These are phyloP conservation scores for Lizonia empirigonia DNA, from an alignment of 2,329 filamentous ascomycete genomes.

Conservation along the genomic window DNA sequence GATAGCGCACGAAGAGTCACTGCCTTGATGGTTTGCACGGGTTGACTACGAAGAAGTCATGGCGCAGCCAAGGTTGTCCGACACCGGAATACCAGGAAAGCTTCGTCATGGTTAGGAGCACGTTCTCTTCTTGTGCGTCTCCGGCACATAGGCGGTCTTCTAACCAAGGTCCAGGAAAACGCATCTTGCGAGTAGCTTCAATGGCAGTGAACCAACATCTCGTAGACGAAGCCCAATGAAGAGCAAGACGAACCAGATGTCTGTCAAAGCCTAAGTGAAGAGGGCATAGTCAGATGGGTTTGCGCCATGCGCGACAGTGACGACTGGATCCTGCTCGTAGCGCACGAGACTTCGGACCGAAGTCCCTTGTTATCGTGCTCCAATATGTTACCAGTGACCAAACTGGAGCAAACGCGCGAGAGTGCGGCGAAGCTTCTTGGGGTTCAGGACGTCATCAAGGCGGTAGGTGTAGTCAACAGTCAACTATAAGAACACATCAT, in stretches of 20 bases:
- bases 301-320: neutral
- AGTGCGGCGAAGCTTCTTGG: neutral
- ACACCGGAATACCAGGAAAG: constrained; percentile 21
- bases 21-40: constrained; percentile 32
- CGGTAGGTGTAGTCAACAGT: neutral
- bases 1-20: constrained; percentile 28
- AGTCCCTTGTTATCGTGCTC: constrained; percentile 1
- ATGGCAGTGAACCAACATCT: constrained; percentile 18
- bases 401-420: neutral
- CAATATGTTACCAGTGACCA: neutral
- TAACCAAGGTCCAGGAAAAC: constrained; percentile 21
- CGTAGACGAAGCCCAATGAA: constrained; percentile 23
- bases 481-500: neutral
- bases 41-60: constrained; percentile 3
- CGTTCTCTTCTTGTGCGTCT: constrained; percentile 11
- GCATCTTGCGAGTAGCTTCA: constrained; percentile 15
- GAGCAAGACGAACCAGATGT: constrained; percentile 18
- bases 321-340: constrained; percentile 28
- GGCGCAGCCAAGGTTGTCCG: constrained; percentile 15
- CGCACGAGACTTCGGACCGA: constrained; percentile 17
- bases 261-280: constrained; percentile 14
- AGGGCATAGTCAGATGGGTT: constrained; percentile 19
- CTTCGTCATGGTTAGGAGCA: constrained; percentile 29
- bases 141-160: constrained; percentile 14
- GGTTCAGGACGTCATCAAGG: neutral